Evolutionary conservation across 495 filamentous ascomycete genomes (phyloP).

Genomic region (Aspergillus ellipticus): DNA sequence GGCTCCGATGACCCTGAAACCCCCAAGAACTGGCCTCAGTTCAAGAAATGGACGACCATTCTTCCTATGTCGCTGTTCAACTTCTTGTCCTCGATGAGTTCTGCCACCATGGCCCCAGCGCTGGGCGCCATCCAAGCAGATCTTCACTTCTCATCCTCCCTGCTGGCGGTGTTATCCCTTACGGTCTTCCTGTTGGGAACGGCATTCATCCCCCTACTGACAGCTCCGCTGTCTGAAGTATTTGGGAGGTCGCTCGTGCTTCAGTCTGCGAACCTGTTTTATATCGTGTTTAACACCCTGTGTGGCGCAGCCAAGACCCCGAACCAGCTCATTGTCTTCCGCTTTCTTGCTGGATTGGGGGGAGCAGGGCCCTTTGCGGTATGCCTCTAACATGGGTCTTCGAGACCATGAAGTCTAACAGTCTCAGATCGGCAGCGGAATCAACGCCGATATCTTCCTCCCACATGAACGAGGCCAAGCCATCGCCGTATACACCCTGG

Average conservation of each 20-base stretch:
- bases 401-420: background rate
- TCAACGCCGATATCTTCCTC: conserved; percentile 26
- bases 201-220: conserved; percentile 47
- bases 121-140: conserved; percentile 49
- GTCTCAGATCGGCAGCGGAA: conserved; percentile 25
- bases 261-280: conserved; percentile 49
- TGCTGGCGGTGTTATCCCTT: conserved; percentile 48
- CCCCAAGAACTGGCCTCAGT: conserved; percentile 6
- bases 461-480: conserved; percentile 51
- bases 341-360: conserved; percentile 49
- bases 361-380: conserved; percentile 39
- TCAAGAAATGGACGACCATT: conserved; percentile 3
- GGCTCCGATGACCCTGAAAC: conserved; percentile 6
- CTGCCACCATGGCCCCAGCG: conserved; percentile 63
- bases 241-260: conserved; percentile 54
- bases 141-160: conserved; percentile 45
- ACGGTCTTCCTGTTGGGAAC: conserved; percentile 50
- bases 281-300: conserved; percentile 51
- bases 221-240: conserved; percentile 58
- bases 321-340: conserved; percentile 45
- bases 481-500: conserved; percentile 48
- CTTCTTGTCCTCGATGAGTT: conserved; percentile 44
- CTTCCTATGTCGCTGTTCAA: conserved; percentile 12
- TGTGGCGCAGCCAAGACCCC: conserved; percentile 48
- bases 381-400: background rate